Percentiles rank a stretch among this genome's conserved stretches.
These are phyloP conservation scores for Primulina eburnea DNA, from an alignment of 257 asterid species.

Conservation along the genomic window DNA sequence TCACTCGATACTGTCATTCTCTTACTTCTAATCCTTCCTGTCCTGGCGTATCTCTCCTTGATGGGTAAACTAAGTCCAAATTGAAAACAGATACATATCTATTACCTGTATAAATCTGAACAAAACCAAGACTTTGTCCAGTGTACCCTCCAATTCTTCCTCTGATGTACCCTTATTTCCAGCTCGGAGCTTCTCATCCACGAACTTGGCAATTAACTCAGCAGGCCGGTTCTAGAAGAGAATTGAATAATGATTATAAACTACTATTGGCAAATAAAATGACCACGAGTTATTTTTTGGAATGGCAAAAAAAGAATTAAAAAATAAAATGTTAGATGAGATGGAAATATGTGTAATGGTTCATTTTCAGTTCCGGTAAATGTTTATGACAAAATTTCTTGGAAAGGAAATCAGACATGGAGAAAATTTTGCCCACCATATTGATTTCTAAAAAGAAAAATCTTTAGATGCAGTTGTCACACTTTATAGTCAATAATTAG, in stretches of 20 bases:
- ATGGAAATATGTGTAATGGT: neutral
- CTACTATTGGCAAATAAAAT: neutral
- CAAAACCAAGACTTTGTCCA: constrained; percentile 89
- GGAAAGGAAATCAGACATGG: neutral
- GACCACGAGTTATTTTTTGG: neutral
- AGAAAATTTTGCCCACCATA: neutral
- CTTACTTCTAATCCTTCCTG: too few species aligned
- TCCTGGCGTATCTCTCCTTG: neutral
- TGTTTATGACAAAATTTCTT: neutral
- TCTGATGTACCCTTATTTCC: constrained; percentile 99
- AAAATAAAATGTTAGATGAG: neutral
- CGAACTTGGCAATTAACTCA: constrained; percentile 92
- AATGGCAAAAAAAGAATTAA: neutral
- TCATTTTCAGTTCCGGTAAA: neutral
- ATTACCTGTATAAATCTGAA: constrained; percentile 95
- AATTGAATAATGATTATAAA: constrained; percentile 7
- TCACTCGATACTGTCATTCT: neutral
- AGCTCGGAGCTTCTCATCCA: constrained; percentile 97
- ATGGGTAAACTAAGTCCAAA: neutral
- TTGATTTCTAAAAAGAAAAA: too few species aligned
- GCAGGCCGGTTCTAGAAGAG: constrained; percentile 85
- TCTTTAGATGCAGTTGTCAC: neutral
- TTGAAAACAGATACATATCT: neutral
- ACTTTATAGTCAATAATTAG: neutral
- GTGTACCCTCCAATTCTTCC: constrained; percentile 98